phyloP scores from a whole-genome alignment of 176 grass and related monocot genomes.

The Lolium perenne region DNA sequence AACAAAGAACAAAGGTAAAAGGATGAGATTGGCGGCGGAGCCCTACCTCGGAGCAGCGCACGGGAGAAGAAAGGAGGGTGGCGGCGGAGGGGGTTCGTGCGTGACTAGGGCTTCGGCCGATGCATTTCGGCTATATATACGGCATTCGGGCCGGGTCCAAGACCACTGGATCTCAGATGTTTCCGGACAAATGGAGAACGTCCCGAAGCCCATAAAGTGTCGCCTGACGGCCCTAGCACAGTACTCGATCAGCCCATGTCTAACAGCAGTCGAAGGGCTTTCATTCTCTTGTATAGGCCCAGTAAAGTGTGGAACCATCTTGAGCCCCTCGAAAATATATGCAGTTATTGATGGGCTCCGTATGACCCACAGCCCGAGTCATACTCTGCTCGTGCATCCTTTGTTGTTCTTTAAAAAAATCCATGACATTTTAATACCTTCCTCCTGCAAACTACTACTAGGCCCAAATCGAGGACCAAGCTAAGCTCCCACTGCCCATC shows the following conservation, averaged over 20 bases:
- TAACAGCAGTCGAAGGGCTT: not conserved
- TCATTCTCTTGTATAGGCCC: not conserved
- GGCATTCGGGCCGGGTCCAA: not conserved
- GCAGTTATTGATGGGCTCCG: no score
- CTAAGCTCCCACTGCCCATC: no score
- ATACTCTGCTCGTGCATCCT: no score
- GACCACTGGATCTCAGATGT: not conserved
- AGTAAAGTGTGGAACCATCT: no score
- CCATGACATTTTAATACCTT: no score
- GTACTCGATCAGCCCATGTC: not conserved
- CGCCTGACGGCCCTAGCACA: not conserved
- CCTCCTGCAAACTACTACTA: no score
- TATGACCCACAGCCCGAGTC: no score
- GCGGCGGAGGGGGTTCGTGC: conserved; percentile 13
- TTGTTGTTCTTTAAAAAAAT: no score
- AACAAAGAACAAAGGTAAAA: not conserved
- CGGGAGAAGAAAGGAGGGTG: not conserved
- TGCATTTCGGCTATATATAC: conserved; percentile 19
- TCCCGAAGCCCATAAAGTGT: not conserved
- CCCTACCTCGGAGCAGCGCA: conserved; percentile 34
- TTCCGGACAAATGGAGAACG: not conserved
- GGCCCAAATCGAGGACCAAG: no score
- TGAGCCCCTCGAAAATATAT: no score
- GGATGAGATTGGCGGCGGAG: not conserved
- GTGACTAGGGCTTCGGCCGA: not conserved